phyloP scores from a whole-genome alignment of 495 filamentous ascomycete species.

The Tuber calosporum region DNA sequence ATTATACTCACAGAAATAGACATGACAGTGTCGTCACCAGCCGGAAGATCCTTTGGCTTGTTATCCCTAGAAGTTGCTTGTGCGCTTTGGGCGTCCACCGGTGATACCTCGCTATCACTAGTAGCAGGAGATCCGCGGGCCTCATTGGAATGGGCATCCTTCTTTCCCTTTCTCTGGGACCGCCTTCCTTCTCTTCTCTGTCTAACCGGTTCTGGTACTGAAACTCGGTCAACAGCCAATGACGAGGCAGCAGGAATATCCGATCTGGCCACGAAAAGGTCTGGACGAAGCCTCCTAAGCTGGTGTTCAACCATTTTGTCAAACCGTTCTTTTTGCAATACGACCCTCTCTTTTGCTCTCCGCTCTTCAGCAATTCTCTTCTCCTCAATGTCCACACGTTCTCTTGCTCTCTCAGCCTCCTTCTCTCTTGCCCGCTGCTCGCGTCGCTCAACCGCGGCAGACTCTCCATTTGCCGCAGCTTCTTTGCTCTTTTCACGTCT shows the following conservation, averaged over 20 bases:
- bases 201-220: neutral
- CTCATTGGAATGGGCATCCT: neutral
- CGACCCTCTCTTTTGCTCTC: constrained; percentile 21
- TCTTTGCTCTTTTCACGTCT: constrained; percentile 22
- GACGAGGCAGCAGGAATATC: neutral
- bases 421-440: constrained; percentile 26
- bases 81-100: neutral
- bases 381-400: constrained; percentile 14
- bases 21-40: constrained; percentile 30
- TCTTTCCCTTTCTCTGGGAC: neutral
- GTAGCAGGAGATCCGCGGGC: neutral
- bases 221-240: constrained; percentile 5
- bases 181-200: neutral
- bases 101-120: constrained; percentile 4
- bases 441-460: constrained; percentile 16
- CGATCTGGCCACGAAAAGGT: constrained; percentile 19
- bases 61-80: neutral
- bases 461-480: constrained; percentile 17
- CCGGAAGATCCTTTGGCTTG: neutral
- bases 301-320: constrained; percentile 34
- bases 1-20: constrained; percentile 32
- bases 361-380: constrained; percentile 25
- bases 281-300: constrained; percentile 32
- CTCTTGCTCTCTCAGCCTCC: constrained; percentile 26
- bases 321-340: constrained; percentile 29